phyloP scores from a whole-genome alignment of 83 land plant species.

The Picea mariana region DNA sequence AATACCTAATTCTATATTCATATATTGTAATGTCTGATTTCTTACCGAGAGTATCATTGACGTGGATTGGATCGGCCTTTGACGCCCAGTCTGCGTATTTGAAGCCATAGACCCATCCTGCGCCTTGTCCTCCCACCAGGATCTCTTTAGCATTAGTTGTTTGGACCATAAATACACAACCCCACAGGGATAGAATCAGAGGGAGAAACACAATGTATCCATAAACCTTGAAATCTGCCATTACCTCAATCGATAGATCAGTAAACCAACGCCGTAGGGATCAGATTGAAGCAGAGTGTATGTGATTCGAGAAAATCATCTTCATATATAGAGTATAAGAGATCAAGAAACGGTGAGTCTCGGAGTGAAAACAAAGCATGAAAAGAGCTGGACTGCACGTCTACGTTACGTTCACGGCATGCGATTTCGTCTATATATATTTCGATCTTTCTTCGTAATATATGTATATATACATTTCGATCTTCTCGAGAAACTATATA shows the following conservation, averaged over 20 bases:
- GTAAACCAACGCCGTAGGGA: not conserved
- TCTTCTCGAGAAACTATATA: too few species aligned
- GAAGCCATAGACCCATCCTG: slow-evolving; percentile 29
- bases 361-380: not conserved
- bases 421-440: not conserved
- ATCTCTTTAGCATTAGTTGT: not conserved
- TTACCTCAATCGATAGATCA: not conserved
- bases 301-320: not conserved
- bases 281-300: too few species aligned
- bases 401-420: slow-evolving; percentile 8
- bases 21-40: not conserved
- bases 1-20: too few species aligned
- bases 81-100: slow-evolving; percentile 36
- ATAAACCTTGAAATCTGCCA: not conserved
- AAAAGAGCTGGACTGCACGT: not conserved
- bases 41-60: slow-evolving; percentile 24
- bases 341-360: not conserved
- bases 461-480: too few species aligned
- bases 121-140: slow-evolving; percentile 20
- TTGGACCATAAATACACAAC: slow-evolving; percentile 6
- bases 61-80: slow-evolving; percentile 20
- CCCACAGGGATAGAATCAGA: not conserved
- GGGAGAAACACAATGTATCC: not conserved
- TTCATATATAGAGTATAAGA: not conserved
- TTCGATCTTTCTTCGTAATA: not conserved